Evolutionary conservation across 2,329 filamentous ascomycete species (phyloP).

Genomic region (Alternaria novae-zelandiae): DNA sequence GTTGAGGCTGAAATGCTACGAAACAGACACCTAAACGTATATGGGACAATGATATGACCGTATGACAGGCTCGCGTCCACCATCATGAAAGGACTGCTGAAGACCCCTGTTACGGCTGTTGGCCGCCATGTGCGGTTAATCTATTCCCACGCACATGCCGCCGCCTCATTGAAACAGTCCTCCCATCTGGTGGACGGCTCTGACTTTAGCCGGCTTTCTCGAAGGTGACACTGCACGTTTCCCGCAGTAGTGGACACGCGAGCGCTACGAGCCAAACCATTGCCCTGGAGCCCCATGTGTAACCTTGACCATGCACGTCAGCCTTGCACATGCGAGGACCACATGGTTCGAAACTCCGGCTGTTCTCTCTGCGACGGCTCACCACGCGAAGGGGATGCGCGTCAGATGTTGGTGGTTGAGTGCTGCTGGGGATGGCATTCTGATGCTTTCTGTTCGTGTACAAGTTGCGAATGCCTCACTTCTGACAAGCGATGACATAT

Average conservation of each 20-base stretch:
- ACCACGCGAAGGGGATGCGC: not conserved
- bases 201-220: conserved; percentile 12
- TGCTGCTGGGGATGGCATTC: not conserved
- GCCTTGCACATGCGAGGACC: conserved; percentile 18
- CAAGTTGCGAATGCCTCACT: not conserved
- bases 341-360: conserved; percentile 5
- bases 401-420: not conserved
- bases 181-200: not conserved
- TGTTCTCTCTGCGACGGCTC: not conserved
- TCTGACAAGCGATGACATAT: not conserved
- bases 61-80: not conserved
- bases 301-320: conserved; percentile 17
- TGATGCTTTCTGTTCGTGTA: not conserved
- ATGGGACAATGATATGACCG: not conserved
- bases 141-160: not conserved
- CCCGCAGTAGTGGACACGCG: conserved; percentile 4
- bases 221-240: conserved; percentile 8
- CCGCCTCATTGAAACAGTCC: conserved; percentile 1
- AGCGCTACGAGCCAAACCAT: conserved; percentile 18
- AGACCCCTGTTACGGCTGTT: not conserved
- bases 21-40: conserved; percentile 1
- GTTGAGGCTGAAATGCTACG: conserved; percentile 1
- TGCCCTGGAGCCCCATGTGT: conserved; percentile 11
- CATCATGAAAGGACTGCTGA: not conserved
- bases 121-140: not conserved